These are phyloP conservation scores for Neofusicoccum laricinum DNA, from an alignment of 2,329 filamentous ascomycete species.

Conservation along the genomic window DNA sequence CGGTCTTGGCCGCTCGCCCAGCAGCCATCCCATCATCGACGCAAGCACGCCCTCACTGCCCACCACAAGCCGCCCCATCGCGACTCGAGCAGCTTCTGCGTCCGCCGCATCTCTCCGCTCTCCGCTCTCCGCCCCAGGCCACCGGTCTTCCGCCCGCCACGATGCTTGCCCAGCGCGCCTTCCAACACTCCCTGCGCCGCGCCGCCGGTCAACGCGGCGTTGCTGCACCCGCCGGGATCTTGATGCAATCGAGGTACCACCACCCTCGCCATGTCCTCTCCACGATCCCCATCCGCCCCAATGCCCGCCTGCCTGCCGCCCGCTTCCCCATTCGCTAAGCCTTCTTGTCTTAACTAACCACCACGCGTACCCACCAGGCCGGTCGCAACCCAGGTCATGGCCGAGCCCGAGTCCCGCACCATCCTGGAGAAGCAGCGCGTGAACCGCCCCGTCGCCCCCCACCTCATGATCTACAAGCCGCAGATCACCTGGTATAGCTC, in stretches of 20 bases:
- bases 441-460: constrained; percentile 77
- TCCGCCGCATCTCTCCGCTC: constrained; percentile 5
- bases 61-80: neutral
- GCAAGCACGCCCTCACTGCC: constrained; percentile 24
- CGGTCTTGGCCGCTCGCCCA: constrained; percentile 4
- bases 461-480: constrained; percentile 80
- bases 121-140: neutral
- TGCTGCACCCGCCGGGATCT: constrained; percentile 35
- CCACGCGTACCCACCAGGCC: constrained; percentile 27
- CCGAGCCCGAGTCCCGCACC: constrained; percentile 52
- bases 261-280: neutral
- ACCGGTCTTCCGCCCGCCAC: constrained; percentile 15
- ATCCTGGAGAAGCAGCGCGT: constrained; percentile 81
- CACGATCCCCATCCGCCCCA: neutral
- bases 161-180: constrained; percentile 46
- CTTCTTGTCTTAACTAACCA: neutral
- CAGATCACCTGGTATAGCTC: constrained; percentile 82
- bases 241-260: constrained; percentile 48
- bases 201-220: constrained; percentile 41
- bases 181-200: constrained; percentile 43
- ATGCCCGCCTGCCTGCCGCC: neutral
- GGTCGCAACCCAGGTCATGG: constrained; percentile 58
- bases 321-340: neutral
- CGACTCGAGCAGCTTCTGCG: neutral
- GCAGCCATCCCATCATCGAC: neutral